Percentiles rank a stretch among this genome's conserved stretches.
Conservation (phyloP, 768 basidiomycete genomes). For the Boletus eberwhitei region DNA sequence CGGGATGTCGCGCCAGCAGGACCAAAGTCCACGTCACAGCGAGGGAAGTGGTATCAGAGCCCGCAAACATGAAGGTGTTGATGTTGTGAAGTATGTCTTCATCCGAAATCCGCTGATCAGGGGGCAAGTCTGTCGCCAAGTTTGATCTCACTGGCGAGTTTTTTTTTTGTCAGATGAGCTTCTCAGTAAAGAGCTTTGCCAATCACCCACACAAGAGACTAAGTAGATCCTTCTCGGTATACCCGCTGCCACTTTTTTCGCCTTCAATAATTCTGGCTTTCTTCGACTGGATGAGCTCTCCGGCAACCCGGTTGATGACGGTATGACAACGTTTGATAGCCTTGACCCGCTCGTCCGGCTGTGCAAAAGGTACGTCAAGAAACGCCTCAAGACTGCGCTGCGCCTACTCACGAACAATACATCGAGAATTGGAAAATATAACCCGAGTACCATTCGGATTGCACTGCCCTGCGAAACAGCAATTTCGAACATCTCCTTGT, state of each 20-base stretch:
- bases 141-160: constrained; percentile 73
- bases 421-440: constrained; percentile 58
- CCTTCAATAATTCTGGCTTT: constrained; percentile 67
- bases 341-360: constrained; percentile 54
- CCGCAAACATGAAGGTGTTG: constrained; percentile 88
- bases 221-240: constrained; percentile 71
- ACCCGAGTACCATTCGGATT: constrained; percentile 44
- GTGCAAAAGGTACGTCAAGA: constrained; percentile 1
- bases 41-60: constrained; percentile 83
- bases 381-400: background rate
- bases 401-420: constrained; percentile 50
- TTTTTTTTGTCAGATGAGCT: constrained; percentile 10
- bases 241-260: constrained; percentile 46
- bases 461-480: constrained; percentile 43
- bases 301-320: constrained; percentile 68
- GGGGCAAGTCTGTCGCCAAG: constrained; percentile 61
- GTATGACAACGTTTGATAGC: constrained; percentile 55
- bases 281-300: constrained; percentile 74
- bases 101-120: constrained; percentile 76
- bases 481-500: constrained; percentile 81
- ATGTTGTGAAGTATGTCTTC: constrained; percentile 83
- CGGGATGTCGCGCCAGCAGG: constrained; percentile 64
- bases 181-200: background rate
- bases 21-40: constrained; percentile 83
- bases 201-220: constrained; percentile 64